Evolutionary conservation across 108 stramenopile genomes (phyloP), one percentile per base, ranked within the genome.

Genomic region (Chaetoceros muelleri): DNA sequence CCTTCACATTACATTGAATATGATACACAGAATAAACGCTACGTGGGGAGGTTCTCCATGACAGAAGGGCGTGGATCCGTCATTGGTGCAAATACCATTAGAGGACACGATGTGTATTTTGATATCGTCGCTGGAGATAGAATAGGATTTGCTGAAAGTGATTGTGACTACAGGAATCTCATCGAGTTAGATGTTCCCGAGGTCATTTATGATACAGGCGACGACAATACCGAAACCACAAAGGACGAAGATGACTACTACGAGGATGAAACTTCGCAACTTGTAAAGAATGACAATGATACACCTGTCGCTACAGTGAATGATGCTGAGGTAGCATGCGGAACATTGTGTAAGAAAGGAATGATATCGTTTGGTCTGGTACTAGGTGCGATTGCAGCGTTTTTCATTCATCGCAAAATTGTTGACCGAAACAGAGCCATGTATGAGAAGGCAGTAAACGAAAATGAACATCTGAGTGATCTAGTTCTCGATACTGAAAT

Each of bases 61-160:
- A 79, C 76, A 3, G 95, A 98, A 47, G 66, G 62, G 5, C 61
- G 71, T 31, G 95, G 95, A 5, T 74, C 75, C 34, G 93, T 96
- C 2, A 53, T 98, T 3, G 97, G 97, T 28, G 95, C 95, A 48
- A 98, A 98, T 67, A 73, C 90, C 30, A 96, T 98, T 84, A 81
- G 83, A 70, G 93, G 91, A 47, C 94, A 98, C 63, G 85, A 96
- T 73, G 81, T 95, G 17, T 69, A 84, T 50, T 95, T 98, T 52
- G 93, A 98, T 64, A 40, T 60, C 34, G 13, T 10, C 8, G 13
- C 5, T 40, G 13, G 8, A 13, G 54, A 64, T 13, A 63, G 79
- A 5, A 63, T 98, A 23, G 97, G 97, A 47, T 96, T 92, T 72
- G 90, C 95, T 10, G 88, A 86, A 63, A 79, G 80, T 53, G 49